Evolutionary conservation across 2,329 filamentous ascomycete species (phyloP).

Genomic region (Aotearoamyces nothofagi): DNA sequence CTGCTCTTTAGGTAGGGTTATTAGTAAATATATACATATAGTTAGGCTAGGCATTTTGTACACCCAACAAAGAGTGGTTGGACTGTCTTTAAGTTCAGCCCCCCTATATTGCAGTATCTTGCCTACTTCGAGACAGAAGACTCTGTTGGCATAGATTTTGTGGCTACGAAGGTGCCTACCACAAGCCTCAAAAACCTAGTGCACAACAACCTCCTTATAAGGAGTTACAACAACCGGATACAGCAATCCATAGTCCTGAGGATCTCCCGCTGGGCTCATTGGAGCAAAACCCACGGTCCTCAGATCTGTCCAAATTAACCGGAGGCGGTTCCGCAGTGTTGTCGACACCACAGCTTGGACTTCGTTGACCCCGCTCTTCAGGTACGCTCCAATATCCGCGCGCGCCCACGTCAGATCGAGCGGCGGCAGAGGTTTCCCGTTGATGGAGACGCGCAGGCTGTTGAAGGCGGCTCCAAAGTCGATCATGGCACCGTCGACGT

Average conservation of each 20-base stretch:
- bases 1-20: too few relatives aligned
- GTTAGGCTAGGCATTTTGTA: too few relatives aligned
- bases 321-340: slow-evolving; percentile 3
- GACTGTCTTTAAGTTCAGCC: too few relatives aligned
- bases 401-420: slow-evolving; percentile 3
- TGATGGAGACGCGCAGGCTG: slow-evolving; percentile 3
- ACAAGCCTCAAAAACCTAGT: too few relatives aligned
- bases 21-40: too few relatives aligned
- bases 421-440: slow-evolving; percentile 3
- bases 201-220: too few relatives aligned
- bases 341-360: slow-evolving; percentile 4
- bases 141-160: too few relatives aligned
- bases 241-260: slow-evolving; percentile 1
- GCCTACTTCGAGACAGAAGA: too few relatives aligned
- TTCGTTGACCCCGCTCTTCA: slow-evolving; percentile 3
- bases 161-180: too few relatives aligned
- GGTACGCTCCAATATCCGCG: slow-evolving; percentile 4
- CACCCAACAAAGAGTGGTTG: too few relatives aligned
- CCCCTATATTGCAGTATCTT: too few relatives aligned
- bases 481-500: slow-evolving; percentile 5
- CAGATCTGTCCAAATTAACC: slow-evolving; percentile 2
- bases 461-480: slow-evolving; percentile 3
- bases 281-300: slow-evolving; percentile 1
- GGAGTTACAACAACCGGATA: slow-evolving; percentile 1
- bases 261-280: background rate